These are phyloP conservation scores for Aspergillus glaucus DNA, from an alignment of 2,329 filamentous ascomycete species.

Conservation along the genomic window DNA sequence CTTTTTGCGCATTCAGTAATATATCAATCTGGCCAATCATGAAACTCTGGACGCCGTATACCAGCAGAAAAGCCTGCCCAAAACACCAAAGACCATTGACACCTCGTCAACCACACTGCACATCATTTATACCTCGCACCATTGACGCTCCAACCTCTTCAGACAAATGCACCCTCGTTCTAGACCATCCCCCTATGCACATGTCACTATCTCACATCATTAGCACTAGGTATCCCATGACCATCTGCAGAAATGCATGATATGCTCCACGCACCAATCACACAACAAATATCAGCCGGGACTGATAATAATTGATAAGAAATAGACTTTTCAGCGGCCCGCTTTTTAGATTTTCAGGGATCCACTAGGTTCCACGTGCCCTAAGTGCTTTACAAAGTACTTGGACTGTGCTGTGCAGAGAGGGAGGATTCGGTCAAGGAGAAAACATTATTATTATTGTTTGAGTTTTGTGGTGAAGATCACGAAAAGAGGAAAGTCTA, in stretches of 20 bases:
- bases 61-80: too few relatives aligned
- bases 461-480: not conserved
- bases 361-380: not conserved
- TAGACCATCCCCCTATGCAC: too few relatives aligned
- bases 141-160: not conserved
- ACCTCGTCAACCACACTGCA: not conserved
- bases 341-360: not conserved
- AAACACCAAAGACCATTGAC: not conserved
- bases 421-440: not conserved
- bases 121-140: not conserved
- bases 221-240: not conserved
- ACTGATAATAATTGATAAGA: not conserved
- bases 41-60: too few relatives aligned
- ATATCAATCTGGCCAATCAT: too few relatives aligned
- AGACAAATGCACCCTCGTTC: not conserved
- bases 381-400: not conserved
- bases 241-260: not conserved
- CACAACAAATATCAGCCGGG: not conserved
- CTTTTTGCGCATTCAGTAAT: too few relatives aligned
- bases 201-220: not conserved
- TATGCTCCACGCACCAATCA: not conserved
- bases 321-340: not conserved
- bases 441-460: not conserved
- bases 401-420: not conserved
- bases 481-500: not conserved